Conservation (phyloP, 1,284 basidiomycete genomes). For the Crucibulum parvulum region DNA sequence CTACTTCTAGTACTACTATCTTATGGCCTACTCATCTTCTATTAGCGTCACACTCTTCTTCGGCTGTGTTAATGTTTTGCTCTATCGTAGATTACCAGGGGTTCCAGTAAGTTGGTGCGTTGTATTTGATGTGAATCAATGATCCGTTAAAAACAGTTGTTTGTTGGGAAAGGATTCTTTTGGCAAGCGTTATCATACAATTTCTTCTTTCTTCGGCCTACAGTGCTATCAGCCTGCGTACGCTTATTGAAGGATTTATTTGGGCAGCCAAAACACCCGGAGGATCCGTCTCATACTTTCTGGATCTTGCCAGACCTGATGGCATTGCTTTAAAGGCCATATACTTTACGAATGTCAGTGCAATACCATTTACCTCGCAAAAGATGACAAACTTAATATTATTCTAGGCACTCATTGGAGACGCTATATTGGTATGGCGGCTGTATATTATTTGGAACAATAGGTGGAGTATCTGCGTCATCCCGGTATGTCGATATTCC, state of each 20-base stretch:
- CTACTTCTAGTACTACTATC: too few relatives aligned
- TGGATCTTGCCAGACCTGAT: constrained; percentile 4
- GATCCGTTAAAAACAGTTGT: neutral
- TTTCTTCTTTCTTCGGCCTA: constrained; percentile 15
- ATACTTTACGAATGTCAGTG: constrained; percentile 12
- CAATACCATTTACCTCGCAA: neutral
- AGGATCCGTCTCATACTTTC: constrained; percentile 7
- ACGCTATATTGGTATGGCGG: constrained; percentile 24
- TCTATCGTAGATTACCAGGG: neutral
- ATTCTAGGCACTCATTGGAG: constrained; percentile 18
- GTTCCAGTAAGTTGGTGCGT: neutral
- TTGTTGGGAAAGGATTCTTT: constrained; percentile 10
- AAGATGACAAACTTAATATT: neutral
- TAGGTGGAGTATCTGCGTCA: constrained; percentile 15
- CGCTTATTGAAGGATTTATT: constrained; percentile 19
- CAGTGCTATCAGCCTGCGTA: constrained; percentile 10
- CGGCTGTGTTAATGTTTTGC: constrained; percentile 2
- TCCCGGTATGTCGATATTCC: constrained; percentile 13
- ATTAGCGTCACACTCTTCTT: constrained; percentile 5
- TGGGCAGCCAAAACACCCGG: constrained; percentile 3
- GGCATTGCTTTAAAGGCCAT: constrained; percentile 7
- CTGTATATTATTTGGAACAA: constrained; percentile 26
- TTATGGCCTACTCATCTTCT: neutral
- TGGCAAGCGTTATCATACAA: constrained; percentile 7
- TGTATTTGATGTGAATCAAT: neutral